Base-by-base conservation (phyloP, 768 basidiomycete genomes). In the Agaricus subrufescens region DNA sequence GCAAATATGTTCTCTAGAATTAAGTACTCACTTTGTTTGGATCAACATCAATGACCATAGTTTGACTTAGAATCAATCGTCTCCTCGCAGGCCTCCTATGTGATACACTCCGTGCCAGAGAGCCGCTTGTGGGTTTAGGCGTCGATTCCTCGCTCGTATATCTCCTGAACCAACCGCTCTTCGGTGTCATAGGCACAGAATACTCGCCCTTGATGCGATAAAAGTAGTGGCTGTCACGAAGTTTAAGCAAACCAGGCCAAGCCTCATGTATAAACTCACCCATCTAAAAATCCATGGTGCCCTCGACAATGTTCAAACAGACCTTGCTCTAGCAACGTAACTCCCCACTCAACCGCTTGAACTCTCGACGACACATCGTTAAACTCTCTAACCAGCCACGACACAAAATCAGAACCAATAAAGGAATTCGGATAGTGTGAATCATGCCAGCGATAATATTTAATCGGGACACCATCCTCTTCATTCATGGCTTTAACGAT, bases 321-420 rank as follows among this genome's bases (percentile, higher is more conserved):
- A 1, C 93, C 94, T 62, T 89, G 85, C 42, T 92, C 87, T 62
- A 84, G 80, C 23, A 98, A 68, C 61, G 79, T 86, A 30, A 77
- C 71, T 4, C 91, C 96, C 82, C 85, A 88, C 58, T 94, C 89
- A 15, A 81, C 72, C 0, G 81, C 96, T 61, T 94, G 89, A 27
- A 87, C 83, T 50, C 91, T 76, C 14, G 87, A 89, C 1, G 88
- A 86, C 6, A 97, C 84, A 66, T 98, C 95, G 30, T 85, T 82
- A 65, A 94, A 98, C 68, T 94, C 90, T 31, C 90, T 82, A n/a
- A 91, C 83, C 19, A 97, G 73, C 95, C 95, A 98, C 1, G 87
- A 87, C 25, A 94, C 89, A 61, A 98, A 85, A 42, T 94, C 91
- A 60, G 83, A 86, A 1, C 95, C 95, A 9, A 86, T 91, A 67